Evolutionary conservation across 139 green algal species (phyloP).

Genomic region (Coelastrella sp.): DNA sequence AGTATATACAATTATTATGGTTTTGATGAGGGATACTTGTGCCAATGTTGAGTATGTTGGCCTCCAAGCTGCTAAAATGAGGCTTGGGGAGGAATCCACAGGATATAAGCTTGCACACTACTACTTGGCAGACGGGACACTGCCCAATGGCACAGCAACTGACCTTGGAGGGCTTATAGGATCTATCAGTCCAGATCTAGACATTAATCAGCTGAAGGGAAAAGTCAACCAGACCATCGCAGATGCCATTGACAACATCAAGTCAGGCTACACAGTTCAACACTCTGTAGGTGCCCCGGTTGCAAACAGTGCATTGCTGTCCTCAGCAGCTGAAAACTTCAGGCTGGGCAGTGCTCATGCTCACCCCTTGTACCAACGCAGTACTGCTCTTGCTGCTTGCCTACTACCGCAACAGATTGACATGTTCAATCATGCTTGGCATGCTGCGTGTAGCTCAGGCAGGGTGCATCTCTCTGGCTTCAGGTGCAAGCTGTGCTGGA

Average conservation of each 20-base stretch:
- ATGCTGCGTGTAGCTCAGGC: too few species aligned
- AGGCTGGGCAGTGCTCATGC: too few species aligned
- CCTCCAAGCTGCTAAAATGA: neutral
- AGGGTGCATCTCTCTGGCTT: neutral
- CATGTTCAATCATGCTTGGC: too few species aligned
- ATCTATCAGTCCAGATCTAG: conserved; percentile 2
- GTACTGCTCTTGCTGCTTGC: too few species aligned
- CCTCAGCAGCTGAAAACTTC: too few species aligned
- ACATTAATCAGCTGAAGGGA: conserved; percentile 25
- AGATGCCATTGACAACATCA: neutral
- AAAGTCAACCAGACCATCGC: neutral
- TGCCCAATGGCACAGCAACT: neutral
- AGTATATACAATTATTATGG: conserved; percentile 24
- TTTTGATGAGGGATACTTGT: conserved; percentile 38
- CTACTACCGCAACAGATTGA: too few species aligned
- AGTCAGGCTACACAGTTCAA: neutral
- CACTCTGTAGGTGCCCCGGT: neutral
- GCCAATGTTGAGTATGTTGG: neutral
- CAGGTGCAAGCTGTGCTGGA: conserved; percentile 5
- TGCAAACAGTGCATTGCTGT: too few species aligned
- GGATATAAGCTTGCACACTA: neutral
- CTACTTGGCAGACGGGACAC: conserved; percentile 4
- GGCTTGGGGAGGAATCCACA: neutral
- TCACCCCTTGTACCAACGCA: too few species aligned
- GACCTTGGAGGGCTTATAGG: neutral